Conservation (phyloP, 495 filamentous ascomycete genomes). For the Lindgomyces ingoldianus region DNA sequence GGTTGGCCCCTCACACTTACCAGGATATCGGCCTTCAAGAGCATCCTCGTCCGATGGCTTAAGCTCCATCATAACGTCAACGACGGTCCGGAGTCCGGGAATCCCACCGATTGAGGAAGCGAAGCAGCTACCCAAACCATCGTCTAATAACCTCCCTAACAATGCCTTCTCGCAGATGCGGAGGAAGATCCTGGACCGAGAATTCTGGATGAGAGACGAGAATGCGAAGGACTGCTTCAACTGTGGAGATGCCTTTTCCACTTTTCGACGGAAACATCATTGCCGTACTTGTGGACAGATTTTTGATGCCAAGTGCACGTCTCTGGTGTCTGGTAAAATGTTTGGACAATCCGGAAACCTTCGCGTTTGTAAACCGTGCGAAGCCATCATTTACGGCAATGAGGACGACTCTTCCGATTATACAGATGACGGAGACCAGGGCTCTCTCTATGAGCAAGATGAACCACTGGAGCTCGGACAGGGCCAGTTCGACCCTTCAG, state of each 20-base stretch:
- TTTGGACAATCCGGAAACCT: conserved; percentile 88
- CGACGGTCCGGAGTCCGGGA: conserved; percentile 31
- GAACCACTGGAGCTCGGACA: conserved; percentile 2
- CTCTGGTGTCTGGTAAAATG: conserved; percentile 75
- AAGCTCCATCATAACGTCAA: conserved; percentile 32
- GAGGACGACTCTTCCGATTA: conserved; percentile 90
- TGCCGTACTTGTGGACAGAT: conserved; percentile 94
- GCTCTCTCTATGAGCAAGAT: conserved; percentile 33
- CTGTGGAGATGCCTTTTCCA: conserved; percentile 85
- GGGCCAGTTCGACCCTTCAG: conserved; percentile 22
- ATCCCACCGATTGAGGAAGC: conserved; percentile 30
- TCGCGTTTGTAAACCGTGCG: conserved; percentile 92
- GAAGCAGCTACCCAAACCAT: not conserved
- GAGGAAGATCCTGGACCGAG: conserved; percentile 83
- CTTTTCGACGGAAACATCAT: conserved; percentile 95
- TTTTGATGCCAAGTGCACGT: conserved; percentile 95
- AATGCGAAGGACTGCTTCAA: conserved; percentile 97
- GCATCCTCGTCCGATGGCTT: conserved; percentile 59
- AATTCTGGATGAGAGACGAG: conserved; percentile 99
- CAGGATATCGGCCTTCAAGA: conserved; percentile 55
- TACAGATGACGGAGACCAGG: conserved; percentile 59
- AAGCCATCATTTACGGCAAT: conserved; percentile 84
- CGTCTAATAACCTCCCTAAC: conserved; percentile 49
- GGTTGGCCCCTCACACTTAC: conserved; percentile 56
- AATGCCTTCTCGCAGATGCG: conserved; percentile 67